Percentiles rank a stretch among this genome's conserved stretches.
phyloP scores from a whole-genome alignment of 768 basidiomycete genomes.

The Panus rudis region DNA sequence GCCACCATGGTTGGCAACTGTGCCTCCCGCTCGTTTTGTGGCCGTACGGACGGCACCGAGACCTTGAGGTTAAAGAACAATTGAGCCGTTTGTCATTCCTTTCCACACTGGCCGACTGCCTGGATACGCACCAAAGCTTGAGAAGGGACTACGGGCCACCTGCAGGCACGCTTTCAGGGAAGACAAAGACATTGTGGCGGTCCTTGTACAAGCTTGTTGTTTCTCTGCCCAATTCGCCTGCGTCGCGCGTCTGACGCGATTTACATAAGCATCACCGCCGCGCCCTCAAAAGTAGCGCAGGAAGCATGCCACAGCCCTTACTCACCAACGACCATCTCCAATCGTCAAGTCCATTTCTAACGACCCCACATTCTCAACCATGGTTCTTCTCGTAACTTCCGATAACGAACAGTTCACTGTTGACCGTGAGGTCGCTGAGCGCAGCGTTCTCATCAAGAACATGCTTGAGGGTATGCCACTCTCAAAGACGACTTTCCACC shows the following conservation, averaged over 20 bases:
- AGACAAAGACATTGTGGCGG: slow-evolving; percentile 43
- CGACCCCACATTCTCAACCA: slow-evolving; percentile 26
- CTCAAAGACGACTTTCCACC: slow-evolving; percentile 2
- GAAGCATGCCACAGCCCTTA: slow-evolving; percentile 1
- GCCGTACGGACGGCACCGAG: slow-evolving; percentile 79
- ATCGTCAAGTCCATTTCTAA: slow-evolving; percentile 6
- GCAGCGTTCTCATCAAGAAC: slow-evolving; percentile 96
- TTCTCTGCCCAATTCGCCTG: too few relatives aligned
- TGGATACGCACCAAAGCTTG: slow-evolving; percentile 27
- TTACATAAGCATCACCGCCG: slow-evolving; percentile 3
- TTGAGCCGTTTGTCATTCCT: neutral
- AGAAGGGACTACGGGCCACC: slow-evolving; percentile 41
- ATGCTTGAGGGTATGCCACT: slow-evolving; percentile 85
- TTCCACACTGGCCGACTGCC: too few relatives aligned
- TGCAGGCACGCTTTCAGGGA: slow-evolving; percentile 34
- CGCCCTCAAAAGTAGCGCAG: slow-evolving; percentile 5
- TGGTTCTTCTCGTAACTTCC: slow-evolving; percentile 88
- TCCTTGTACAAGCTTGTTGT: too few relatives aligned
- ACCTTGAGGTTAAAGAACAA: slow-evolving; percentile 22
- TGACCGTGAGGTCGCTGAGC: slow-evolving; percentile 91
- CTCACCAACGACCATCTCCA: slow-evolving; percentile 1
- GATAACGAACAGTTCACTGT: slow-evolving; percentile 93
- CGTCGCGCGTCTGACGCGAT: too few relatives aligned
- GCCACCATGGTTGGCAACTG: slow-evolving; percentile 86
- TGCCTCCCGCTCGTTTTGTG: slow-evolving; percentile 94